Base-by-base conservation (phyloP, 148 eudicot species). In the Amaranthus cruentus region DNA sequence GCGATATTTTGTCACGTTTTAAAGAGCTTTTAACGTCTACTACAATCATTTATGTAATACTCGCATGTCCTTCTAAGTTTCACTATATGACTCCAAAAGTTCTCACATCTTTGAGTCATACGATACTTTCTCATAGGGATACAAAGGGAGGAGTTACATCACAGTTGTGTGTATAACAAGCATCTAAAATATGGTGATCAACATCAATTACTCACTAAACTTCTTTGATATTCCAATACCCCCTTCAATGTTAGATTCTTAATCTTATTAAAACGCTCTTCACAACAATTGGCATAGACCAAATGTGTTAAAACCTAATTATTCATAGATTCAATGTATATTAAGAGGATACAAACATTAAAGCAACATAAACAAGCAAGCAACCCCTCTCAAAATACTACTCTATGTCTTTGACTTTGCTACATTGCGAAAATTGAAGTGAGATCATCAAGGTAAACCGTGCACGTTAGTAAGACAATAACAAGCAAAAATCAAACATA, bases 221-320 rank as follows among this genome's bases (percentile, higher is more conserved):
- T 6, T 44, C 55, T 47, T 21, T 10, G 18, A 47, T 50, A 47
- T 14, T 42, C 4, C 7, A 69, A 62, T 55, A 61, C 28, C 60
- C 50, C 52, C 48, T 79, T 79, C 12, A 13, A 70, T 12, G 28
- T 50, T 55, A 69, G 21, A 72, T 61, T 60, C 60, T 21, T 63
- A 4, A 66, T 15, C 47, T 18, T 5, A 15, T 47, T 38, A 18
- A 55, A 42, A 13, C 21, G 47, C 44, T 13, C 67, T 59, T 42
- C 47, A 52, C 38, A 61, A 7, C 0, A 57, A n/a, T 42, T 12
- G 55, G 9, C 43, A 62, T 46, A 60, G 9, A 38, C 51, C 18
- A 59, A 60, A 57, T 44, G 9, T 49, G 42, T 73, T 61, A 48
- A 15, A 54, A n/a, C 69, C 59, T 9, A 56, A 64, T 6, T 1